Conservation (phyloP, 225 moss, liverwort and hornwort genomes). For the Sphagnum contortum region DNA sequence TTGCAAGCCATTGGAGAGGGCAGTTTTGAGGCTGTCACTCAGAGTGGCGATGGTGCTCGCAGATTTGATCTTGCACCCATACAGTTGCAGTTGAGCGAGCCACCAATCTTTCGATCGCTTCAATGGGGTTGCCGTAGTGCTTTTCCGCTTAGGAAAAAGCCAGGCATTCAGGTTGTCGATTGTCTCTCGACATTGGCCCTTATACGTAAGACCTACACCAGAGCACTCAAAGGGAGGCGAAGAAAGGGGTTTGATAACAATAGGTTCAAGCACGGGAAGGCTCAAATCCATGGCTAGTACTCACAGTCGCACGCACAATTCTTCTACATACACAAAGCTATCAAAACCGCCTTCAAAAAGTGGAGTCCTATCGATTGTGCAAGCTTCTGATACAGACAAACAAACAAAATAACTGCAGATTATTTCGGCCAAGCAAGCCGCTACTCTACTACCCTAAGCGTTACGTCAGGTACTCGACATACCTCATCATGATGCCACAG, state of each 20-base stretch:
- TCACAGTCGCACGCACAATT: no score
- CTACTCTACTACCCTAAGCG: no score
- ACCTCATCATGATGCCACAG: no score
- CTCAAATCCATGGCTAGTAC: no score
- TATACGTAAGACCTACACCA: constrained; percentile 7
- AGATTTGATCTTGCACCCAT: constrained; percentile 6
- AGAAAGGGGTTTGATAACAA: constrained; percentile 1
- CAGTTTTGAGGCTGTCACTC: constrained; percentile 1
- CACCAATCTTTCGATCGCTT: constrained; percentile 17
- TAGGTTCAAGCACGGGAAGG: not conserved
- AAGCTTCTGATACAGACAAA: no score
- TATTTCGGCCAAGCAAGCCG: no score
- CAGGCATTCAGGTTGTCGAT: constrained; percentile 6
- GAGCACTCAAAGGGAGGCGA: constrained; percentile 9
- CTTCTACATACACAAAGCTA: no score
- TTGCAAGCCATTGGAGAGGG: not conserved
- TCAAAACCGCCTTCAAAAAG: no score
- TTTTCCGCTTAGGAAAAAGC: constrained; percentile 5
- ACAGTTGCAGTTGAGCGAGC: constrained; percentile 18
- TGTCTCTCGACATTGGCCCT: constrained; percentile 4
- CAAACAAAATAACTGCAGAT: no score
- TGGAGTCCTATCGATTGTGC: no score
- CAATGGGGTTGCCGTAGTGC: not conserved
- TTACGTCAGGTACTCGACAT: no score
- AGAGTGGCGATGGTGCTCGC: not conserved